Evolutionary conservation across 768 basidiomycete genomes (phyloP).

Genomic region (Pulveroboletus sp.): DNA sequence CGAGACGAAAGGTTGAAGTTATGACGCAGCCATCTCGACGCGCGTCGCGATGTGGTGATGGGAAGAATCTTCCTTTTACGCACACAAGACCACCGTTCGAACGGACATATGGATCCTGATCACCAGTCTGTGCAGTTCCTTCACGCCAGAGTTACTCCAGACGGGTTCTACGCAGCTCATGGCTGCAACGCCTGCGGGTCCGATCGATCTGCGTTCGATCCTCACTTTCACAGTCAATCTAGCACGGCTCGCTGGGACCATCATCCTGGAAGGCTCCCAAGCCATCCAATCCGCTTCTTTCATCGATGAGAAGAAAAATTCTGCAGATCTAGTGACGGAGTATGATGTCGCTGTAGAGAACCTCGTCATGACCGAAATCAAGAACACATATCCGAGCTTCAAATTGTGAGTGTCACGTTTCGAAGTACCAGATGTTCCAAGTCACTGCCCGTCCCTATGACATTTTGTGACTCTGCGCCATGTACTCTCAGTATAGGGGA

Average conservation of each 20-base stretch:
- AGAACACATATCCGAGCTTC: slow-evolving; percentile 62
- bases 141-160: not conserved
- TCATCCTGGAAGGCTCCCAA: slow-evolving; percentile 72
- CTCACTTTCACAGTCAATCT: slow-evolving; percentile 63
- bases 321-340: slow-evolving; percentile 91
- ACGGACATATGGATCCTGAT: not conserved
- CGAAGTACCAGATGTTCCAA: not conserved
- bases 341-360: slow-evolving; percentile 90
- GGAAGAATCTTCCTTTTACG: slow-evolving; percentile 29
- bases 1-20: slow-evolving; percentile 6
- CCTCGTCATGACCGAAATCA: slow-evolving; percentile 67
- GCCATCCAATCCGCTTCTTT: slow-evolving; percentile 58
- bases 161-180: not conserved
- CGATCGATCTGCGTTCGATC: slow-evolving; percentile 51
- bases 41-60: slow-evolving; percentile 29
- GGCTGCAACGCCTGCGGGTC: slow-evolving; percentile 18
- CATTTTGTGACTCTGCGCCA: not conserved
- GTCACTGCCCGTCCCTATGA: not conserved
- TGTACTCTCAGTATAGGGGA: slow-evolving; percentile 71
- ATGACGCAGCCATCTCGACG: slow-evolving; percentile 33
- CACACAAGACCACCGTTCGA: not conserved
- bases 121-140: not conserved
- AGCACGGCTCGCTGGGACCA: slow-evolving; percentile 63
- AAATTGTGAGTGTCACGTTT: slow-evolving; percentile 58
- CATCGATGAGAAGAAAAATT: slow-evolving; percentile 83